Percentiles rank a stretch among this genome's conserved stretches.
phyloP scores from a whole-genome alignment of 2,329 filamentous ascomycete genomes.

The Cryoendolithus antarcticus region DNA sequence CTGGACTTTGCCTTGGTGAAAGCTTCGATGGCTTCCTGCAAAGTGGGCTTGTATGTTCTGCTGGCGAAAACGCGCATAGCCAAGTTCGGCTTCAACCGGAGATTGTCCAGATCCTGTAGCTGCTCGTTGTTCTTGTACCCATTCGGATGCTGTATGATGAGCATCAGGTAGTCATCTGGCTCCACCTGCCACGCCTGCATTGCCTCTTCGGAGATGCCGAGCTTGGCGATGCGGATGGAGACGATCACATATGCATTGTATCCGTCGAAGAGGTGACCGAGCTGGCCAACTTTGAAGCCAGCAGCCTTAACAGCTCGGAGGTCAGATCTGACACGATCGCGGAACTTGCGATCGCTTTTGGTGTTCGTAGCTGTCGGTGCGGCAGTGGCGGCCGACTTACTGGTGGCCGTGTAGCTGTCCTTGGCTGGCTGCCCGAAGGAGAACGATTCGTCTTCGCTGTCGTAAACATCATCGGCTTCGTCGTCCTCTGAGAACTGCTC shows the following conservation, averaged over 20 bases:
- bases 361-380: not conserved
- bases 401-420: slow-evolving; percentile 3
- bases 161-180: slow-evolving; percentile 55
- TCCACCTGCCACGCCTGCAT: slow-evolving; percentile 66
- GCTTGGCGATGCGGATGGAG: slow-evolving; percentile 55
- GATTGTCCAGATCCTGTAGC: slow-evolving; percentile 32
- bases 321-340: slow-evolving; percentile 34
- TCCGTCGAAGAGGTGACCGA: slow-evolving; percentile 39
- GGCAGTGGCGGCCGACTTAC: slow-evolving; percentile 1
- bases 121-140: slow-evolving; percentile 50
- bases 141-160: slow-evolving; percentile 54
- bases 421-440: slow-evolving; percentile 6
- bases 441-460: slow-evolving; percentile 26
- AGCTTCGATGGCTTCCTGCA: slow-evolving; percentile 39
- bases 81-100: slow-evolving; percentile 26
- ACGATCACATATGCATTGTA: slow-evolving; percentile 48
- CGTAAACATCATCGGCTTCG: slow-evolving; percentile 18
- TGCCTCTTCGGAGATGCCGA: slow-evolving; percentile 62
- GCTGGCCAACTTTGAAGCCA: slow-evolving; percentile 58
- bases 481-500: slow-evolving; percentile 26
- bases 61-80: slow-evolving; percentile 60
- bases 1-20: slow-evolving; percentile 31
- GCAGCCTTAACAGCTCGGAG: slow-evolving; percentile 47
- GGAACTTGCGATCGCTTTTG: slow-evolving; percentile 6
- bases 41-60: slow-evolving; percentile 57